These are phyloP conservation scores for Globisporangium acanthophoron DNA, from an alignment of 352 stramenopile genomes.

Conservation along the genomic window DNA sequence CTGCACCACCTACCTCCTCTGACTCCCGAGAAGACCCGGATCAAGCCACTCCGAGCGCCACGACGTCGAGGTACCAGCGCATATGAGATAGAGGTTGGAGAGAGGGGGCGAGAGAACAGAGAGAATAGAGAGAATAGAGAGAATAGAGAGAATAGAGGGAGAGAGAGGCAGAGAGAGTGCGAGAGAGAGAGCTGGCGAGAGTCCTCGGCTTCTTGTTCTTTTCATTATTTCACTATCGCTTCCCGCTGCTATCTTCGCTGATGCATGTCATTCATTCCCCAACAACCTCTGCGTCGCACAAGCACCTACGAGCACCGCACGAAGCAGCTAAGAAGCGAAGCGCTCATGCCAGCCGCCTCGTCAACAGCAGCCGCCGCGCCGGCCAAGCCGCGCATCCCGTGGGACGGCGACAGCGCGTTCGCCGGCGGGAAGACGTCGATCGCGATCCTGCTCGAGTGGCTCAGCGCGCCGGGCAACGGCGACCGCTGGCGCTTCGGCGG, in stretches of 20 bases:
- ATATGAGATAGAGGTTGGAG: background rate
- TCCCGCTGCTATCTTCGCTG: no score
- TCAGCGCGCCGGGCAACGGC: conserved; percentile 31
- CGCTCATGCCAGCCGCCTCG: background rate
- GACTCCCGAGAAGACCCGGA: background rate
- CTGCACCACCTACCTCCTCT: no score
- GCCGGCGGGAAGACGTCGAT: conserved; percentile 35
- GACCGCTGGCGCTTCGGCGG: conserved; percentile 26
- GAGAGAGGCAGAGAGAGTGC: background rate
- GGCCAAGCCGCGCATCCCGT: conserved; percentile 6
- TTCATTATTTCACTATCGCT: no score
- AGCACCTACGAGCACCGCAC: background rate
- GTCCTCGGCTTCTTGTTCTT: background rate
- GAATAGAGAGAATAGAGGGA: background rate
- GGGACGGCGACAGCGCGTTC: conserved; percentile 8
- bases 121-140: background rate
- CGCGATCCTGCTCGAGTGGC: conserved; percentile 44
- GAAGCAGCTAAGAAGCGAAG: no score
- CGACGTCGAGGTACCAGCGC: conserved; percentile 1
- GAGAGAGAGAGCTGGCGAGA: background rate
- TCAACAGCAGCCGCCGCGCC: background rate
- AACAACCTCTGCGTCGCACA: background rate
- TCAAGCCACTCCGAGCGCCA: background rate
- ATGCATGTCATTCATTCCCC: background rate
- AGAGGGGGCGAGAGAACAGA: background rate